Base-by-base conservation (phyloP, 345 rosid species). In the Salix udensis region DNA sequence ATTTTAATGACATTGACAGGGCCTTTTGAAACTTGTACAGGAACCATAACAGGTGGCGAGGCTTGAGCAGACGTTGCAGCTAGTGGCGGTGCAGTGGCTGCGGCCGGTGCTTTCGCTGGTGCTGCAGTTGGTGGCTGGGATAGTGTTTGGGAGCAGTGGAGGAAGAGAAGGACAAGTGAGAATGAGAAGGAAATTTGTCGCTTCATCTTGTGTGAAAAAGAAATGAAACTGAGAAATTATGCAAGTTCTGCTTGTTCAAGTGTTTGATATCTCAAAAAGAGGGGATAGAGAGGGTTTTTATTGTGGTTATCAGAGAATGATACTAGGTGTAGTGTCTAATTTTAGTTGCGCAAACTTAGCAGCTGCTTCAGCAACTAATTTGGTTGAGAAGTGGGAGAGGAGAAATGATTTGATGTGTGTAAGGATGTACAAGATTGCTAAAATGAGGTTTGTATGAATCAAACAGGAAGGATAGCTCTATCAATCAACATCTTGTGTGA, bases 41-140 rank as follows among this genome's bases (percentile, higher is more conserved):
- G 62, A 55, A 55, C 62, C 62, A 55, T 55, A 7, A 55, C 62
- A 0, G 62, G 62, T 0, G 62, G 62, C 2, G 70, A 69, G 34
- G 77, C 16, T 7, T 28, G 70, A n/a, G 70, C 70, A 0, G 76
- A 53, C 24, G 26, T 55, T 2, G 58, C 30, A 2, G 77, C 26
- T n/a, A 4, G 77, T 21, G 77, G 70, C 6, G 48, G 28, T 1
- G 67, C 61, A 0, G 70, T 58, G 14, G 77, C 46, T 6, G 31
- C 31, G 3, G 80, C 69, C 2, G 70, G 34, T 3, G 62, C 62
- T 55, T 55, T 55, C n/a, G 62, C 62, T 9, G 62, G 62, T 46
- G 80, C 23, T 71, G 71, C 42, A 15, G 60, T 7, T 2, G 80
- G 68, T 6, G 76, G 65, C 30, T 71, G 78, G 21, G 78, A 48